These are phyloP conservation scores for Sporisorium scitamineum DNA, from an alignment of 1,284 basidiomycete species.

Conservation along the genomic window DNA sequence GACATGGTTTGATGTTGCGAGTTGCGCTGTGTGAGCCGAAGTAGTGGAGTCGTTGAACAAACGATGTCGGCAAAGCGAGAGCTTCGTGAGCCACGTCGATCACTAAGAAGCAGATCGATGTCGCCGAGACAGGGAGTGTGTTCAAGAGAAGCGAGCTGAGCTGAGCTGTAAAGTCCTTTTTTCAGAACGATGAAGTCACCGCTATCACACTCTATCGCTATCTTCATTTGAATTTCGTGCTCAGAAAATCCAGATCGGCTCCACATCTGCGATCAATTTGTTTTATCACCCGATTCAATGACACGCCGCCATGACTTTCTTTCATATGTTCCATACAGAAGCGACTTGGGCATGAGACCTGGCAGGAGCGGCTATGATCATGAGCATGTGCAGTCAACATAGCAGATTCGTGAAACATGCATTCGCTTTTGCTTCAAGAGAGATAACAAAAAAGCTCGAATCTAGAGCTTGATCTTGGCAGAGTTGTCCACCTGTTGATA, in stretches of 20 bases:
- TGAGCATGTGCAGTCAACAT: neutral
- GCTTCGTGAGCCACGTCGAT: neutral
- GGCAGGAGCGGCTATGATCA: no score
- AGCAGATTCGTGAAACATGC: neutral
- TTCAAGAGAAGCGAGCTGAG: conserved; percentile 1
- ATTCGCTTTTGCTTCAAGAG: neutral
- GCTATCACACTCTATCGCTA: neutral
- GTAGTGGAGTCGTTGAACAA: neutral
- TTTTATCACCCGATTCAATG: no score
- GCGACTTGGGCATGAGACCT: no score
- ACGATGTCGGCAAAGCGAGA: neutral
- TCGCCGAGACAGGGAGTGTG: neutral
- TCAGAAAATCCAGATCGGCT: conserved; percentile 10
- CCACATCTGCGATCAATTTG: conserved; percentile 15
- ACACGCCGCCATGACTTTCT: no score
- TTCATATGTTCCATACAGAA: no score
- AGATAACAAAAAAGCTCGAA: neutral
- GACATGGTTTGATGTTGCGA: conserved; percentile 18
- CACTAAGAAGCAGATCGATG: neutral
- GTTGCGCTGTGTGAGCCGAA: neutral
- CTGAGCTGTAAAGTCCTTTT: neutral
- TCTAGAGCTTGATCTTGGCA: conserved; percentile 41
- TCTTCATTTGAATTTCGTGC: neutral
- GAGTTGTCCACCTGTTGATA: conserved; percentile 45
- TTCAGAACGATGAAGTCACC: conserved; percentile 4